Conservation (phyloP, 2,329 filamentous ascomycete species). For the Trichophaea hybrida region DNA sequence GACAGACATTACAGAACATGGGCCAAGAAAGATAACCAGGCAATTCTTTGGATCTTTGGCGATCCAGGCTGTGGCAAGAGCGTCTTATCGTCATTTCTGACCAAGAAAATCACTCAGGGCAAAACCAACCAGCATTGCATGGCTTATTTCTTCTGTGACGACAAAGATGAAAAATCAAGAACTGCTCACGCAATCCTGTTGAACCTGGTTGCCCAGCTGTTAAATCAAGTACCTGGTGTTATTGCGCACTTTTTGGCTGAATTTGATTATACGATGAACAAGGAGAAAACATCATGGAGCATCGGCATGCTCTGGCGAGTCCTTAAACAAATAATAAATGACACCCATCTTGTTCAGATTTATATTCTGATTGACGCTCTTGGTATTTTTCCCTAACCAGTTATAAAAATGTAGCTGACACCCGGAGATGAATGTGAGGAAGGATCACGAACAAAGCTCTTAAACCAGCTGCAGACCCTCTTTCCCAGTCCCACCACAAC, state of each 20-base stretch:
- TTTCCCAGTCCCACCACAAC: neutral
- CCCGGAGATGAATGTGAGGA: conserved; percentile 7
- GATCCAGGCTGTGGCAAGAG: conserved; percentile 12
- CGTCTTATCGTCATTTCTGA: conserved; percentile 1
- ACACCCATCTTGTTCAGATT: neutral
- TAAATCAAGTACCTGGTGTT: neutral
- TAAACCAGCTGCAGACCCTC: neutral
- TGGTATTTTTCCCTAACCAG: neutral
- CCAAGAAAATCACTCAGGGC: neutral
- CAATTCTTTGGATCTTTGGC: conserved; percentile 9
- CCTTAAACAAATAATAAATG: neutral
- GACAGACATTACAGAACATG: neutral
- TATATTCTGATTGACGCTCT: neutral
- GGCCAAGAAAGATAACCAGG: neutral
- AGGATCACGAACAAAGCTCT: neutral
- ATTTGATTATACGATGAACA: neutral
- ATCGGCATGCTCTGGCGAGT: neutral
- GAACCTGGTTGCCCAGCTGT: conserved; percentile 5
- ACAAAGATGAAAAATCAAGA: conserved; percentile 1
- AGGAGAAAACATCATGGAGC: neutral
- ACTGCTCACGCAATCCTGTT: conserved; percentile 2
- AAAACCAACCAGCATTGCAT: neutral
- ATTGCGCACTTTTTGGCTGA: conserved; percentile 1
- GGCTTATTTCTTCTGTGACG: conserved; percentile 14
- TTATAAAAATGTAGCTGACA: neutral